Conservation (phyloP, 345 rosid genomes). For the Diplotaxis tenuifolia region DNA sequence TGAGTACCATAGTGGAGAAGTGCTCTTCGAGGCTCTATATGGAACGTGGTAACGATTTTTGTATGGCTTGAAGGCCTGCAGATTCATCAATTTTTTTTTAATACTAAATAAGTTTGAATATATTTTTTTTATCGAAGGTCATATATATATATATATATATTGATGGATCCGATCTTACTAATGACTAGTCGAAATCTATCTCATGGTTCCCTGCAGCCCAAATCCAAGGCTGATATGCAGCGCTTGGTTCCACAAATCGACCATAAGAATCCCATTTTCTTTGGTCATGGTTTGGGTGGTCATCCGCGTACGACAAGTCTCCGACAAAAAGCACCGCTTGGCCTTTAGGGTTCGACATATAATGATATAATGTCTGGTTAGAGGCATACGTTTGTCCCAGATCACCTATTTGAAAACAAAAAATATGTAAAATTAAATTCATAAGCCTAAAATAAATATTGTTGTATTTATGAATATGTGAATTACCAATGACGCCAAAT, state of each 20-base stretch:
- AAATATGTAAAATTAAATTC: not conserved
- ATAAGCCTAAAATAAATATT: not conserved
- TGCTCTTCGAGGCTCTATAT: constrained; percentile 43
- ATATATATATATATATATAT: not conserved
- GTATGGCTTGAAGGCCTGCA: constrained; percentile 49
- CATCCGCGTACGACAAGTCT: constrained; percentile 52
- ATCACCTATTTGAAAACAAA: constrained; percentile 35
- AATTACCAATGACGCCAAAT: constrained; percentile 61
- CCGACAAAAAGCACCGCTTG: constrained; percentile 50
- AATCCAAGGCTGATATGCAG: constrained; percentile 51
- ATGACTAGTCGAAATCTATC: constrained; percentile 31
- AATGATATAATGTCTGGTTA: constrained; percentile 45
- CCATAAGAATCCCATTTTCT: constrained; percentile 53
- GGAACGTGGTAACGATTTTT: constrained; percentile 38
- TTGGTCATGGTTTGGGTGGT: constrained; percentile 43
- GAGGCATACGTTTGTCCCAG: constrained; percentile 55
- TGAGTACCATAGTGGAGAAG: constrained; percentile 53
- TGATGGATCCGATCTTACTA: constrained; percentile 35
- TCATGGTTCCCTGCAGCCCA: constrained; percentile 58
- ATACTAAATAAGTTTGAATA: not conserved
- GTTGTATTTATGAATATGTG: not conserved
- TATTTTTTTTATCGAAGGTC: not conserved
- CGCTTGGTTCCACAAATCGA: constrained; percentile 44
- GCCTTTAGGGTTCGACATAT: constrained; percentile 50
- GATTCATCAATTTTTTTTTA: not conserved